These are phyloP conservation scores for Xylaria sp. DNA, from an alignment of 2,329 filamentous ascomycete species.

Conservation along the genomic window DNA sequence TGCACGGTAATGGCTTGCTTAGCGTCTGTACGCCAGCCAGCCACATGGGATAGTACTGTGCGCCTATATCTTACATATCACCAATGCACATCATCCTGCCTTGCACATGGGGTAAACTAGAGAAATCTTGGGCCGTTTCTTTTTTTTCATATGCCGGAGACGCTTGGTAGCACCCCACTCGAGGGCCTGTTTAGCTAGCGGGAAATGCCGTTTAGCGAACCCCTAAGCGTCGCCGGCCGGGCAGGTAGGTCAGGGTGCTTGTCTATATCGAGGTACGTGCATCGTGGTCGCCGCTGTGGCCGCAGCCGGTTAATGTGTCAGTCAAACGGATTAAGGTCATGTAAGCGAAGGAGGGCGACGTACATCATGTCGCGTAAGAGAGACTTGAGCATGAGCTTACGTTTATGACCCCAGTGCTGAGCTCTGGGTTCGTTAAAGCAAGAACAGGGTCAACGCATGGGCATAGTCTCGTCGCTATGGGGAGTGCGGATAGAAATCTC, in stretches of 20 bases:
- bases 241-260: background rate
- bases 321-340: slow-evolving; percentile 6
- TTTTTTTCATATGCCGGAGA: background rate
- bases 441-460: background rate
- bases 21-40: slow-evolving; percentile 1
- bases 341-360: background rate
- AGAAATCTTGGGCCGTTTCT: background rate
- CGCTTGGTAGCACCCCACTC: background rate
- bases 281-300: slow-evolving; percentile 8
- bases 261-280: slow-evolving; percentile 1
- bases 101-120: background rate
- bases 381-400: background rate
- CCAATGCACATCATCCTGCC: slow-evolving; percentile 15
- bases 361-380: background rate
- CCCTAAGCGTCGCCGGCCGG: background rate
- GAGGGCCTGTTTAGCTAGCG: background rate
- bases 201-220: background rate
- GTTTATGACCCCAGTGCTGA: background rate
- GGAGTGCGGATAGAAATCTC: background rate
- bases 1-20: background rate
- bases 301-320: slow-evolving; percentile 21
- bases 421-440: background rate
- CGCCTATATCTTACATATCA: background rate
- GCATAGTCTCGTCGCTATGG: background rate
- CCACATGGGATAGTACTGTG: background rate